Evolutionary conservation across 352 stramenopile species (phyloP), one percentile per base, ranked within the genome.

Genomic region (Pythium guiyangense): DNA sequence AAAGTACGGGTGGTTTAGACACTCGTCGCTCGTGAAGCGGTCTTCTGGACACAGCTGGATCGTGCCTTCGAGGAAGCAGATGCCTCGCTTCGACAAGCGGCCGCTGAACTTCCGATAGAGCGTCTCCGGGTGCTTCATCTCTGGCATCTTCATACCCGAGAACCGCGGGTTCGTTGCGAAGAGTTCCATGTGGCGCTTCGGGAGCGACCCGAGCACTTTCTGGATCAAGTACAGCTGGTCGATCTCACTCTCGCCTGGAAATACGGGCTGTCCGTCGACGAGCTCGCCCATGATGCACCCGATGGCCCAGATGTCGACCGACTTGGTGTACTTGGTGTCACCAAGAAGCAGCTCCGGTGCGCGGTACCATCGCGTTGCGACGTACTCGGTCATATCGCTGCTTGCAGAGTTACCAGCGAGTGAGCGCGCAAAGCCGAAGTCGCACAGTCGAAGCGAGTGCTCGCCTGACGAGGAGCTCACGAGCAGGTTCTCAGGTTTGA

Each of bases 181-280:
- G 3, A 97, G 66, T 63, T 97, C 83, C 74, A 93, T 91, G 59
- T 98, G 91, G 4, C 80, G 83, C 60, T 92, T 84, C n/a, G 91
- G 91, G 17, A 98, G 93, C 46, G 97, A 98, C 1, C 97, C 97
- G 11, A 99, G 80, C 46, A 99, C 79, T 66, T 99, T 98, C 67
- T 99, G 98, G 59, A 99, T 99, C 69, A 99, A 86, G 20, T 99
- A 98, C 3, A 99, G 78, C 82, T 99, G 97, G 64, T 99, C 97
- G 20, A 99, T 98, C 54, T 98, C 96, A 37, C 90, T 99, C 66
- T 98, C 96, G n/a, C 97, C 97, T 4, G 97, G 96, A 68, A 99
- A 99, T 52, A 99, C 83, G 5, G 97, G 97, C 63, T 98, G 90
- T 2, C 96, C 96, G 52, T 99, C 82, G 8, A 99, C 73, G 10